phyloP scores from a whole-genome alignment of 139 green algal species.

The Chlamydomonas asymmetrica region DNA sequence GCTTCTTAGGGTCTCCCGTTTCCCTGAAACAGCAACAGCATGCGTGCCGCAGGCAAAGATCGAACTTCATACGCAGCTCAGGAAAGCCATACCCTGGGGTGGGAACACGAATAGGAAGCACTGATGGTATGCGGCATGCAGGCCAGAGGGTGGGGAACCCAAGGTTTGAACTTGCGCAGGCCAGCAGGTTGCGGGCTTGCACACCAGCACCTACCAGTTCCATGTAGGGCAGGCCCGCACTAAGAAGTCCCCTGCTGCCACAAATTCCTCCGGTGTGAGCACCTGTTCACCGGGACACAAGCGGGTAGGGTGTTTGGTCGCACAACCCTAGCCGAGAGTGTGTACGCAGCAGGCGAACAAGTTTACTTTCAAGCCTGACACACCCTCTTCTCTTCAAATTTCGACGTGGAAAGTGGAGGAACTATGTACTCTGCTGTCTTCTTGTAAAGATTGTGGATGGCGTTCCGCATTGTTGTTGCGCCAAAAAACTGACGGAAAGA shows the following conservation, averaged over 20 bases:
- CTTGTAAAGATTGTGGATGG: constrained; percentile 53
- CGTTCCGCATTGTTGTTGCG: too few relatives aligned
- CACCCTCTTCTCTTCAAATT: constrained; percentile 63
- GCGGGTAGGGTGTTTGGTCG: not conserved
- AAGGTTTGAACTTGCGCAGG: not conserved
- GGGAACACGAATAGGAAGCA: too few relatives aligned
- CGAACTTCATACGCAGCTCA: too few relatives aligned
- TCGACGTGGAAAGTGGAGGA: constrained; percentile 40
- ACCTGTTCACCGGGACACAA: constrained; percentile 62
- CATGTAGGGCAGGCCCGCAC: constrained; percentile 84
- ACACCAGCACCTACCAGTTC: constrained; percentile 84
- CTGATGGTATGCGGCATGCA: too few relatives aligned
- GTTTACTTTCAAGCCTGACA: not conserved
- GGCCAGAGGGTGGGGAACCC: not conserved
- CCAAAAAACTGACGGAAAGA: too few relatives aligned
- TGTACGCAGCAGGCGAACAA: not conserved
- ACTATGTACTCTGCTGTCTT: constrained; percentile 42
- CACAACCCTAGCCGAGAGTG: too few relatives aligned
- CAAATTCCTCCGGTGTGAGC: constrained; percentile 87
- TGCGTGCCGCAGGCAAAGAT: too few relatives aligned
- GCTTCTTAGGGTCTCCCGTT: constrained; percentile 67
- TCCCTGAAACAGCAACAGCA: constrained; percentile 58
- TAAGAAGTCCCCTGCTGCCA: constrained; percentile 80
- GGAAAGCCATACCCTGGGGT: too few relatives aligned
- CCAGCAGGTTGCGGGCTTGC: not conserved